A percentile compares a stretch with the other conserved stretches of the same genome.
phyloP scores from a whole-genome alignment of 2,329 filamentous ascomycete species.

The Colletotrichum endophyticum region DNA sequence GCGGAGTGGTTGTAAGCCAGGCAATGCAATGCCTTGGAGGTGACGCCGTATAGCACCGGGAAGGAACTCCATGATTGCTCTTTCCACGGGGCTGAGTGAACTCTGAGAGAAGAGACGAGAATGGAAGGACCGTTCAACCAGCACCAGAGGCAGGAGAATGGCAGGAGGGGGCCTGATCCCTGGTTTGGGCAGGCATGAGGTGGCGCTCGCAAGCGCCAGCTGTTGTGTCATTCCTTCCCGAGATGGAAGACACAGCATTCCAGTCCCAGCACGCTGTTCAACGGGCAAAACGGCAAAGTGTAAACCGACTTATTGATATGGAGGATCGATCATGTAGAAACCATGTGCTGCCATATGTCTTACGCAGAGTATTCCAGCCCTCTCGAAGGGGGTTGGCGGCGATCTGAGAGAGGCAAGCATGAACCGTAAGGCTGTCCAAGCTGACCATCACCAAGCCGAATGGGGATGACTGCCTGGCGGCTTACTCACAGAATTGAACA shows the following conservation, averaged over 20 bases:
- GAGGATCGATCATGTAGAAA: not conserved
- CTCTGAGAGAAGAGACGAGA: not conserved
- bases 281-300: not conserved
- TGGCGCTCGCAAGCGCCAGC: not conserved
- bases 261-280: not conserved
- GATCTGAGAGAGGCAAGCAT: not conserved
- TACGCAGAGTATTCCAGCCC: not conserved
- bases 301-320: not conserved
- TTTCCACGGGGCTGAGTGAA: not conserved
- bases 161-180: not conserved
- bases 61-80: slow-evolving; percentile 6
- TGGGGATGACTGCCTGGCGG: not conserved
- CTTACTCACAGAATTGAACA: not conserved
- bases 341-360: not conserved
- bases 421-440: not conserved
- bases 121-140: not conserved
- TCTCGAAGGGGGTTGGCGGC: not conserved
- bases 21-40: not conserved
- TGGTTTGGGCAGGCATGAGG: slow-evolving; percentile 5
- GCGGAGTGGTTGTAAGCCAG: not conserved
- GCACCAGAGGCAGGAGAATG: not conserved
- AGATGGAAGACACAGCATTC: not conserved
- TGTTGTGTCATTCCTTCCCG: slow-evolving; percentile 15
- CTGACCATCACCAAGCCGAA: not conserved
- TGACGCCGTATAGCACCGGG: not conserved